These are phyloP conservation scores for Cyberlindnera mississippiensis DNA, from an alignment of 805 yeast species.

Conservation along the genomic window DNA sequence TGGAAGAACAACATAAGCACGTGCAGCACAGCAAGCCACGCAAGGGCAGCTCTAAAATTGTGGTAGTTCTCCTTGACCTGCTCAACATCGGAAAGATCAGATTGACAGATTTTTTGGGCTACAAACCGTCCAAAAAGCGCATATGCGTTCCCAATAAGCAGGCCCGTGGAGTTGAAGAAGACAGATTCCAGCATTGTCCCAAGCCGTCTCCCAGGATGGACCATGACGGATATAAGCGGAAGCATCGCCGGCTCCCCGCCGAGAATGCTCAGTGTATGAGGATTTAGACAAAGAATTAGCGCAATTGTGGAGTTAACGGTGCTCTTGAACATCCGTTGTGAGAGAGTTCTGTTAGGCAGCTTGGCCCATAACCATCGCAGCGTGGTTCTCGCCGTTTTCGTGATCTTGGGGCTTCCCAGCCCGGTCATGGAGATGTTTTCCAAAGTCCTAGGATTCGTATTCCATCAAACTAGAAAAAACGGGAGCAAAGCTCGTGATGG, in stretches of 20 bases:
- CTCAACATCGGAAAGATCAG: constrained; percentile 25
- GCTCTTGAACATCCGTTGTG: constrained; percentile 36
- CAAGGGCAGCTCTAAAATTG: constrained; percentile 38
- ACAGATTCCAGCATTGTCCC: constrained; percentile 44
- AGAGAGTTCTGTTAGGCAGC: constrained; percentile 28
- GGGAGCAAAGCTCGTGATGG: no score
- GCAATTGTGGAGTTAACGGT: constrained; percentile 39
- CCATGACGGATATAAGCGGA: constrained; percentile 42
- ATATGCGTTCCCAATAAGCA: constrained; percentile 40
- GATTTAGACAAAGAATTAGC: constrained; percentile 38
- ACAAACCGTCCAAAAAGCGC: constrained; percentile 38
- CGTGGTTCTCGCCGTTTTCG: no score
- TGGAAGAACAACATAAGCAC: constrained; percentile 43
- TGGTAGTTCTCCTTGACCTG: constrained; percentile 29
- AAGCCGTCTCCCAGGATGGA: constrained; percentile 47
- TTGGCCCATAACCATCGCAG: constrained; percentile 3
- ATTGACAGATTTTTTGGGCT: constrained; percentile 33
- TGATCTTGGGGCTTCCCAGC: no score
- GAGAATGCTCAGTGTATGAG: constrained; percentile 31
- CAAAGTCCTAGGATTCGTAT: no score
- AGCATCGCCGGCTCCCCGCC: constrained; percentile 43
- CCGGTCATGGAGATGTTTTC: no score
- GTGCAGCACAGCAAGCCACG: constrained; percentile 42
- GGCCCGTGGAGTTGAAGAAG: constrained; percentile 38
- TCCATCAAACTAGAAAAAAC: no score